phyloP scores from a whole-genome alignment of 148 eudicot genomes.

The Fagopyrum homotropicum region DNA sequence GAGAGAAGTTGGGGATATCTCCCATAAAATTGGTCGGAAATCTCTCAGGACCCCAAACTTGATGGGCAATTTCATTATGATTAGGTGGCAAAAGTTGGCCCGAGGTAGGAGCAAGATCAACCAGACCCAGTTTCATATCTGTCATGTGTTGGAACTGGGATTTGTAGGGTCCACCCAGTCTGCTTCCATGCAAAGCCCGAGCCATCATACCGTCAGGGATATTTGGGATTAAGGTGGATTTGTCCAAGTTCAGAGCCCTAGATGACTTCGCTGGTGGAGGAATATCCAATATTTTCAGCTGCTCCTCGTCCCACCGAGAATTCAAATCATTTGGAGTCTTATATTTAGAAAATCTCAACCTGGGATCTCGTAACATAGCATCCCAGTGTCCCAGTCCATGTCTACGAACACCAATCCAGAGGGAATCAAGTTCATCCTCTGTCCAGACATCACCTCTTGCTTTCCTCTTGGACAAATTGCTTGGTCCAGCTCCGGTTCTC shows the following conservation, averaged over 20 bases:
- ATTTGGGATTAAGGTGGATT: slow-evolving; percentile 40
- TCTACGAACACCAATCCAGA: slow-evolving; percentile 98
- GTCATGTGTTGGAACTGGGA: slow-evolving; percentile 60
- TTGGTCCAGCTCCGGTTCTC: slow-evolving; percentile 63
- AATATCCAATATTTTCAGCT: slow-evolving; percentile 57
- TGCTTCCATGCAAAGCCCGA: slow-evolving; percentile 62
- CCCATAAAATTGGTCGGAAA: slow-evolving; percentile 31
- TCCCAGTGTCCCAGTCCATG: slow-evolving; percentile 89
- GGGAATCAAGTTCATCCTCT: slow-evolving; percentile 88
- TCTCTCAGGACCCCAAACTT: slow-evolving; percentile 32
- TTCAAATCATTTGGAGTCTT: slow-evolving; percentile 62
- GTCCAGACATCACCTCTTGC: slow-evolving; percentile 67
- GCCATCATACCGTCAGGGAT: slow-evolving; percentile 82
- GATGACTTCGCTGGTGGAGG: slow-evolving; percentile 31
- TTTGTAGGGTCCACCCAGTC: slow-evolving; percentile 39
- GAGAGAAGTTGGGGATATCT: slow-evolving; percentile 38
- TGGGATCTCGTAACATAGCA: slow-evolving; percentile 64
- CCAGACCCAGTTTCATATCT: slow-evolving; percentile 80
- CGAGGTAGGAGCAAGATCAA: slow-evolving; percentile 38
- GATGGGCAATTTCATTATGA: slow-evolving; percentile 30
- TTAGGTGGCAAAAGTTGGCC: slow-evolving; percentile 33
- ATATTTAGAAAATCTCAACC: slow-evolving; percentile 60
- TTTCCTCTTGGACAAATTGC: slow-evolving; percentile 50
- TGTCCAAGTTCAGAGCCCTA: slow-evolving; percentile 34
- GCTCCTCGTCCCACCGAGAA: slow-evolving; percentile 82